Evolutionary conservation across 805 yeast species (phyloP).

Genomic region (Ogataea nitratoaversa): DNA sequence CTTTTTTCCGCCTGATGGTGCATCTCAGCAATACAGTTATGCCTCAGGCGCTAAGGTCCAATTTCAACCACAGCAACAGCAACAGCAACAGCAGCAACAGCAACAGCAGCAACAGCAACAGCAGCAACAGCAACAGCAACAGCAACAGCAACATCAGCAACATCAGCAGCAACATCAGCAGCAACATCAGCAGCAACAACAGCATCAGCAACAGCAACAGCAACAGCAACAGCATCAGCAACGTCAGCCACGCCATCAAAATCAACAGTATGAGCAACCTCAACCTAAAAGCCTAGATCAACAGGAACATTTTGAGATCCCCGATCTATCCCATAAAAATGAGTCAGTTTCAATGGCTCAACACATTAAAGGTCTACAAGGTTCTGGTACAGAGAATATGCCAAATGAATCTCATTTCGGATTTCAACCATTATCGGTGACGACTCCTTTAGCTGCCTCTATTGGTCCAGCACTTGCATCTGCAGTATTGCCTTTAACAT

Average conservation of each 20-base stretch:
- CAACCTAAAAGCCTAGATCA: no score
- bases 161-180: slow-evolving; percentile 1
- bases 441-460: slow-evolving; percentile 33
- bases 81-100: background rate
- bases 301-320: background rate
- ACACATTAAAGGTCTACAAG: slow-evolving; percentile 21
- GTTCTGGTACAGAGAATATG: slow-evolving; percentile 4
- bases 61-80: background rate
- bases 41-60: background rate
- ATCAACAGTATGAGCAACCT: no score
- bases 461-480: slow-evolving; percentile 34
- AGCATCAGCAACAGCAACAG: background rate
- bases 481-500: slow-evolving; percentile 29
- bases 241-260: slow-evolving; percentile 4
- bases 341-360: slow-evolving; percentile 19
- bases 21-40: background rate
- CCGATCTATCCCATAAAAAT: background rate
- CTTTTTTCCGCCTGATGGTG: slow-evolving; percentile 7
- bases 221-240: background rate
- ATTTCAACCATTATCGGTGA: slow-evolving; percentile 21
- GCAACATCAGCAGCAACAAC: no score
- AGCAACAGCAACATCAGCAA: background rate
- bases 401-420: slow-evolving; percentile 7
- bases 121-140: slow-evolving; percentile 3
- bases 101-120: slow-evolving; percentile 1